Base-by-base conservation (phyloP, 352 stramenopile genomes). In the Phytophthora europaea region DNA sequence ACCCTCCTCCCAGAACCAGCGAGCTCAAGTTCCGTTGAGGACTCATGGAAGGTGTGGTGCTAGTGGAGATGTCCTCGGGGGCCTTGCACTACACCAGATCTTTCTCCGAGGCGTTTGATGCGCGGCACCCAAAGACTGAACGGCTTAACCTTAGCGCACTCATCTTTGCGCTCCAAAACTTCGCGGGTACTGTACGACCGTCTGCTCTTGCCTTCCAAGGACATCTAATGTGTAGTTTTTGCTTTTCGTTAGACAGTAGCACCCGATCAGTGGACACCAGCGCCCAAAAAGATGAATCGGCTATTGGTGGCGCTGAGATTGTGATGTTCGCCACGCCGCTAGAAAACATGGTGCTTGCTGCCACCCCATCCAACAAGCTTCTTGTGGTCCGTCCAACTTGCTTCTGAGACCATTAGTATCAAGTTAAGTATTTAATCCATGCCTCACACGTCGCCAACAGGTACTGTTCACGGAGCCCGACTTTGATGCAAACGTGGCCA, bases 141-240 rank as follows among this genome's bases (percentile, higher is more conserved):
- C 84, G 85, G 38, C 76, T 93, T 53, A 93, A 93, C 53, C 78
- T 93, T 43, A 75, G 68, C 13, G 81, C 80, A 20, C 73, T 91
- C 36, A 75, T 93, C 52, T 93, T 93, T 58, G 85, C 85, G 52
- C 68, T 93, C 18, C 81, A 90, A 65, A 84, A 79, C 57, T 90
- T 93, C 54, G 81, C 85, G 45, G 75, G 76, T 85, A 26, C 26
- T 31, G 26, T 31, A 31, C 28, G 28, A 31, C 4, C 15, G 65
- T 9, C 26, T 23, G 4, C 28, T 62, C 9, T 66, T 28, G 52
- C 28, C 31, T 50, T 47, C 6, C 7, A 10, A 18, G 16, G 9
- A 3, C 16, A 31, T n/a, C 47, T 54, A 16, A 54, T 31, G 9
- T 10, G 20, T 54, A 7, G 10, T 16, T 31, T 54, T 13, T n/a